Evolutionary conservation across 768 basidiomycete species (phyloP).

Genomic region (Crepidotus variabilis): DNA sequence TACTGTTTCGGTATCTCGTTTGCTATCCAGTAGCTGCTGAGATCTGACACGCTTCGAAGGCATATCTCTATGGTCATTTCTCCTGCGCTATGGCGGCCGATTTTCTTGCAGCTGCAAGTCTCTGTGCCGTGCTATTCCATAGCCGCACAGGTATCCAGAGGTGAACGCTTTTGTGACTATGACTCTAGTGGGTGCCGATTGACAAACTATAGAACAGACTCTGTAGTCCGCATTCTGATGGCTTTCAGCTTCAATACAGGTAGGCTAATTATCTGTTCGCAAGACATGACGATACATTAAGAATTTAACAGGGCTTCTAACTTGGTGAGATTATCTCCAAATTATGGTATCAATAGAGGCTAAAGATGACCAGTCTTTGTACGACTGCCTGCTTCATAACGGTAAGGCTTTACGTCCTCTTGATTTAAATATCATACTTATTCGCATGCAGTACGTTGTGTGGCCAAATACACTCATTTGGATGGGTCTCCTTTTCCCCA

Average conservation of each 20-base stretch:
- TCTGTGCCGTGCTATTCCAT: slow-evolving; percentile 17
- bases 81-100: slow-evolving; percentile 18
- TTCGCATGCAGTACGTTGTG: slow-evolving; percentile 14
- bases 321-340: slow-evolving; percentile 5
- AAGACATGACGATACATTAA: too few relatives aligned
- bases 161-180: slow-evolving; percentile 2
- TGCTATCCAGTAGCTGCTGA: too few relatives aligned
- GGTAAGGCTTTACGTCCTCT: slow-evolving; percentile 5
- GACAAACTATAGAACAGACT: slow-evolving; percentile 13
- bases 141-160: slow-evolving; percentile 22
- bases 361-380: slow-evolving; percentile 14
- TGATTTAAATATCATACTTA: not conserved
- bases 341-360: not conserved
- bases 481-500: slow-evolving; percentile 21
- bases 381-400: slow-evolving; percentile 20
- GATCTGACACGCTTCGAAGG: not conserved
- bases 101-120: slow-evolving; percentile 16
- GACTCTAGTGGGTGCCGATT: not conserved
- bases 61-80: slow-evolving; percentile 17
- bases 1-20: not conserved
- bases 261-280: not conserved
- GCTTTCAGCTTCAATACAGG: slow-evolving; percentile 22
- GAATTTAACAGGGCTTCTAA: slow-evolving; percentile 16
- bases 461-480: slow-evolving; percentile 22
- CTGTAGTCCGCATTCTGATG: slow-evolving; percentile 18